Conservation (phyloP, 345 rosid genomes). For the Triadica sebifera region DNA sequence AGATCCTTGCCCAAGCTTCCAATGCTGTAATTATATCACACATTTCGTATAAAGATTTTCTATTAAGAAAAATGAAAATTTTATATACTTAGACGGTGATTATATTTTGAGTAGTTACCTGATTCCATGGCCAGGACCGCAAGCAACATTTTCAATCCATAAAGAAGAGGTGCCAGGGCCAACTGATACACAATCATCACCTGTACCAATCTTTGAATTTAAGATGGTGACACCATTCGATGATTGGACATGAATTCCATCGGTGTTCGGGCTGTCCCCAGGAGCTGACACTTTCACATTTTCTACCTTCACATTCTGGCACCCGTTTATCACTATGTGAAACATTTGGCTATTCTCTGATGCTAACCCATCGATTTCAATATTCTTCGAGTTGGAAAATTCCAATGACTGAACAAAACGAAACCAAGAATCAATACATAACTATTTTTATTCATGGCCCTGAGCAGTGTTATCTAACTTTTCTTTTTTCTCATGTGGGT, state of each 20-base stretch:
- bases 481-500: too few species aligned
- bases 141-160: constrained; percentile 52
- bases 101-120: constrained; percentile 22
- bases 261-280: constrained; percentile 74
- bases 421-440: not conserved
- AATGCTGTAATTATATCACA: constrained; percentile 15
- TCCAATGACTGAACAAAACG: constrained; percentile 40
- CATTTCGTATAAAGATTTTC: not conserved
- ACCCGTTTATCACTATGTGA: constrained; percentile 52
- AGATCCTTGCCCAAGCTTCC: constrained; percentile 29
- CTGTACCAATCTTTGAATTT: constrained; percentile 65
- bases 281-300: constrained; percentile 52
- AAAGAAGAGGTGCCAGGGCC: constrained; percentile 63
- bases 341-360: constrained; percentile 70
- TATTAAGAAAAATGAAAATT: too few species aligned
- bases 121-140: constrained; percentile 85
- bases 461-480: too few species aligned
- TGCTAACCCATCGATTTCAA: constrained; percentile 50
- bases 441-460: not conserved
- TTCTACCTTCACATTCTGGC: constrained; percentile 52
- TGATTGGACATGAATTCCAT: constrained; percentile 64
- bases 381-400: constrained; percentile 52
- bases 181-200: constrained; percentile 82
- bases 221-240: constrained; percentile 52
- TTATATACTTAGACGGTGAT: too few species aligned